phyloP scores from a whole-genome alignment of 129 eudicot species.

The Ambrosia trifida region DNA sequence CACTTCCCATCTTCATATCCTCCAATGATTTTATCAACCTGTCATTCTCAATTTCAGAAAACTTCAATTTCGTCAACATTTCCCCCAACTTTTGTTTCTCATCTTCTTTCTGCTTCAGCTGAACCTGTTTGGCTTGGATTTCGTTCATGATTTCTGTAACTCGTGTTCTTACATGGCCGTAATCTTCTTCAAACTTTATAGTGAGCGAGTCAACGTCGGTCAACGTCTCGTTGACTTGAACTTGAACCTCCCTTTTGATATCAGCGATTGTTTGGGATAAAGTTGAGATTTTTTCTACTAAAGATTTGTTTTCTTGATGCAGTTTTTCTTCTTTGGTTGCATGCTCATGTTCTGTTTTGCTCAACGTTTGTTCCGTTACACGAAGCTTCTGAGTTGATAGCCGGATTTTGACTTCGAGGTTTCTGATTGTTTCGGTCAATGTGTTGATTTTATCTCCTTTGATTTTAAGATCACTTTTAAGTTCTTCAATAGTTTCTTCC shows the following conservation, averaged over 20 bases:
- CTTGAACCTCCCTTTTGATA: slow-evolving; percentile 46
- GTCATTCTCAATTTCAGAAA: slow-evolving; percentile 38
- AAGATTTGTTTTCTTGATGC: slow-evolving; percentile 51
- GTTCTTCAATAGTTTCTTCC: slow-evolving; percentile 69
- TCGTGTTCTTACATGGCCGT: slow-evolving; percentile 56
- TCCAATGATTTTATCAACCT: slow-evolving; percentile 25
- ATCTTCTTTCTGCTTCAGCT: slow-evolving; percentile 40
- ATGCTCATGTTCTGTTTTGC: slow-evolving; percentile 64
- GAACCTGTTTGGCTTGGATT: slow-evolving; percentile 49
- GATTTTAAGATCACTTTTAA: slow-evolving; percentile 67
- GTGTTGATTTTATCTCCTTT: slow-evolving; percentile 69
- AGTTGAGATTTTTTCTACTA: slow-evolving; percentile 49
- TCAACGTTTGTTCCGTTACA: slow-evolving; percentile 72
- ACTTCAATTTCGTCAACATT: slow-evolving; percentile 30
- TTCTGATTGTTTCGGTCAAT: slow-evolving; percentile 57
- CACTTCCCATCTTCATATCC: slow-evolving; percentile 7
- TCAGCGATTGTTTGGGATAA: slow-evolving; percentile 39
- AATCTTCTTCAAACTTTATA: slow-evolving; percentile 79
- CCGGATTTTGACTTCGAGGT: slow-evolving; percentile 77
- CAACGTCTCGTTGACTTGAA: slow-evolving; percentile 44
- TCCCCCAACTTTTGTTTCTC: slow-evolving; percentile 32
- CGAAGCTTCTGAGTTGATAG: slow-evolving; percentile 82
- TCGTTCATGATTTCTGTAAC: slow-evolving; percentile 58
- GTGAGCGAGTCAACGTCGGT: slow-evolving; percentile 52
- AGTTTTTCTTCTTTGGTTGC: slow-evolving; percentile 50